Evolutionary conservation across 768 basidiomycete species (phyloP), one percentile per base, ranked within the genome.

Genomic region (Rhizopogon vinicolor): DNA sequence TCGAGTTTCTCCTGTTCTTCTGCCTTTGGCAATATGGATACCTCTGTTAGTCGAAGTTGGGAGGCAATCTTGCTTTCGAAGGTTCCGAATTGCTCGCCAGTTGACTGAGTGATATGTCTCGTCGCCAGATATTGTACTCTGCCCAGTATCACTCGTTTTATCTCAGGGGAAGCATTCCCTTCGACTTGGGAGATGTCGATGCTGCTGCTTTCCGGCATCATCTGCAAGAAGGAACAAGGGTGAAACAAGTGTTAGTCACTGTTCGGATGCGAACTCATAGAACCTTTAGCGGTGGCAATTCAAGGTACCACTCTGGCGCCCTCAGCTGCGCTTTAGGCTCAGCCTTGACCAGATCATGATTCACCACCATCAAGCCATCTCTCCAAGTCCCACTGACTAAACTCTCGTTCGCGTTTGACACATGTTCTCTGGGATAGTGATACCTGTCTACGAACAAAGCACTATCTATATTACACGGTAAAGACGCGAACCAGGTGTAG

Each of bases 1-100:
- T 76, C 74, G 28, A 63, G 65, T 58, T 62, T 74, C 42, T 55
- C 6, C 0, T 68, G 65, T 52, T 78, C 75, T n/a, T 75, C 68
- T 3, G 59, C 54, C 35, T 68, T 75, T 13, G 71, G 59, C 3
- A 67, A 49, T 41, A 80, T 60, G 35, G 76, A 76, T 3, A 80
- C 73, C 37, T 81, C 79, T 35, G 58, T 55, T 13, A 72, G 58
- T 7, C 66, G 46, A 48, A 71, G 42, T 3, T 71, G 56, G 4
- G 63, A 65, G 12, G 41, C 28, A 22, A 65, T 60, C 5, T 57
- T 57, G 9, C 60, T 39, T 25, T 64, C 63, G 53, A 70, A 66
- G 1, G 65, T 65, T 33, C 54, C 59, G 12, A 52, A 53, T 29
- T 52, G 48, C 18, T 52, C 46, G 37, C 56, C 56, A 59, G 41